Conservation (phyloP, 441 rosid genomes). For the Geranium incanum region DNA sequence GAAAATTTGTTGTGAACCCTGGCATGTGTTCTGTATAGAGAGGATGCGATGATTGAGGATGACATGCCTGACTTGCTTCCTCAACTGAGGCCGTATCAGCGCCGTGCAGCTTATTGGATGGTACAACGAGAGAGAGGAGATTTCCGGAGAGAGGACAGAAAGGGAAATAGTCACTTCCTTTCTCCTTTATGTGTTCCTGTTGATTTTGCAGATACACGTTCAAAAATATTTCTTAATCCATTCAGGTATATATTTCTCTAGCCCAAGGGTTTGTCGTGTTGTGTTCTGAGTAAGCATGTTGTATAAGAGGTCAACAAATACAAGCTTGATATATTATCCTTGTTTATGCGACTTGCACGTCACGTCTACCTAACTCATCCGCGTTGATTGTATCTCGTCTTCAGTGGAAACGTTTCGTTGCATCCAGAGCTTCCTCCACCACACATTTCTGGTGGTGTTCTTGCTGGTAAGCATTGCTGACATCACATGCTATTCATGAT, state of each 20-base stretch:
- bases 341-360: conserved; percentile 2
- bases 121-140: conserved; percentile 70
- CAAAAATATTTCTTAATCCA: conserved; percentile 87
- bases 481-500: neutral
- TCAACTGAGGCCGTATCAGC: conserved; percentile 80
- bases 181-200: conserved; percentile 67
- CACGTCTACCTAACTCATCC: conserved; percentile 19
- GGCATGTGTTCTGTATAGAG: conserved; percentile 39
- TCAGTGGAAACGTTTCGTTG: conserved; percentile 75
- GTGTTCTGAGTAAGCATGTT: conserved; percentile 13
- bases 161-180: conserved; percentile 39
- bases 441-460: conserved; percentile 73
- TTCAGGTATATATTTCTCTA: conserved; percentile 56
- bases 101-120: conserved; percentile 96
- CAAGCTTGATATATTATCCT: neutral
- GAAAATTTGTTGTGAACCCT: conserved; percentile 8
- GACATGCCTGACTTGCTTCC: conserved; percentile 66
- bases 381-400: conserved; percentile 25
- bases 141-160: conserved; percentile 29
- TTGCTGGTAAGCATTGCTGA: conserved; percentile 58
- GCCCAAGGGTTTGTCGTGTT: conserved; percentile 5
- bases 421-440: conserved; percentile 46
- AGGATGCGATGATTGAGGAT: conserved; percentile 53
- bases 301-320: neutral
- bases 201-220: conserved; percentile 50